Conservation (phyloP, 805 yeast genomes). For the Candida corydali region DNA sequence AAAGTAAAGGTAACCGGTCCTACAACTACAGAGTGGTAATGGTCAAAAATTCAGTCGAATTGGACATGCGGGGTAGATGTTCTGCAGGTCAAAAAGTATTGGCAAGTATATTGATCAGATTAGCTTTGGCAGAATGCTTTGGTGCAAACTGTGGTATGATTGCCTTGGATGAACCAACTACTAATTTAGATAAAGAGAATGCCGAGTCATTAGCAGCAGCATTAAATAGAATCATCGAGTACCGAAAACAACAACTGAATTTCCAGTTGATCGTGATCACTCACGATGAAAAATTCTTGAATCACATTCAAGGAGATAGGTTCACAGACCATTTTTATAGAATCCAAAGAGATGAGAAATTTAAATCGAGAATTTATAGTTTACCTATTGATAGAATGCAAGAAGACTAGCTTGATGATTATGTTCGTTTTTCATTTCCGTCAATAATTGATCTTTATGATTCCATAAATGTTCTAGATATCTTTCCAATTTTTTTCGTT, state of each 20-base stretch:
- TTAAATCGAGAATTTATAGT: conserved; percentile 67
- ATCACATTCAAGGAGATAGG: conserved; percentile 77
- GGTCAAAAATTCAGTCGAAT: conserved; percentile 86
- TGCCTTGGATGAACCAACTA: conserved; percentile 96
- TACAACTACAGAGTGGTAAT: conserved; percentile 93
- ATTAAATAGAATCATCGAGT: conserved; percentile 66
- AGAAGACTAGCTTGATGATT: conserved; percentile 14
- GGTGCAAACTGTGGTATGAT: conserved; percentile 94
- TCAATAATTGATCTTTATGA: conserved; percentile 51
- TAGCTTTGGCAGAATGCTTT: conserved; percentile 93
- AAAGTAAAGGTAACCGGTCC: conserved; percentile 52
- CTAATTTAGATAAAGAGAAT: conserved; percentile 87
- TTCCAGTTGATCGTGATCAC: conserved; percentile 95
- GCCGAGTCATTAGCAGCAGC: conserved; percentile 84
- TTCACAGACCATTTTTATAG: conserved; percentile 86
- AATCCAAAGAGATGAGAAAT: conserved; percentile 75
- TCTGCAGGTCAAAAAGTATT: conserved; percentile 97
- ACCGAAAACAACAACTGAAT: conserved; percentile 73
- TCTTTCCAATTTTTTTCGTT: conserved; percentile 55
- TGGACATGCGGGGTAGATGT: conserved; percentile 98
- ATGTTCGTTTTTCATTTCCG: conserved; percentile 18
- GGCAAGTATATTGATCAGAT: conserved; percentile 84
- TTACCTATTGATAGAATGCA: conserved; percentile 39
- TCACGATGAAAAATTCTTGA: conserved; percentile 89
- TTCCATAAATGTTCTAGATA: conserved; percentile 78